These are phyloP conservation scores for Penicillium diatomitis DNA, from an alignment of 495 filamentous ascomycete species.

Conservation along the genomic window DNA sequence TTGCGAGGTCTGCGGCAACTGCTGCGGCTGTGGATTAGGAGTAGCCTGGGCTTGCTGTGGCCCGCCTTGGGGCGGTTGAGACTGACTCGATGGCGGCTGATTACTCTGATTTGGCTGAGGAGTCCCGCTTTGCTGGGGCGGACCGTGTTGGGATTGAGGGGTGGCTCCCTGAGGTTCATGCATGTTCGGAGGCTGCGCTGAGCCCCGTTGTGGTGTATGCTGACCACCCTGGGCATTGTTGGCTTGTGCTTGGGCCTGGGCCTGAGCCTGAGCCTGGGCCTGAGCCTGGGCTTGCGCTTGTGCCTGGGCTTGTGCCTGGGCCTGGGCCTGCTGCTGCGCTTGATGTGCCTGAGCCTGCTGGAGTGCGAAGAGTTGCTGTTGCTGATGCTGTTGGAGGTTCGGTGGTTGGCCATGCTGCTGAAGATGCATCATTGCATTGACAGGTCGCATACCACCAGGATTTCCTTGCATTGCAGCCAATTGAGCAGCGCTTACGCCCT, in stretches of 20 bases:
- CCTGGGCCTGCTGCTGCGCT: constrained; percentile 30
- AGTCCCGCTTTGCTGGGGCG: constrained; percentile 36
- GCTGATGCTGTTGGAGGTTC: constrained; percentile 41
- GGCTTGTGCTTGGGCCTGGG: constrained; percentile 18
- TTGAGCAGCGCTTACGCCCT: constrained; percentile 46
- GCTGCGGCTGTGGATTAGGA: constrained; percentile 37
- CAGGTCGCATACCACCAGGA: constrained; percentile 34
- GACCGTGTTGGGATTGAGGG: constrained; percentile 48
- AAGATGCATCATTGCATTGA: constrained; percentile 35
- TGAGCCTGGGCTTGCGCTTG: constrained; percentile 17
- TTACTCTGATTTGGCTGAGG: constrained; percentile 42
- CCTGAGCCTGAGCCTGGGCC: constrained; percentile 7
- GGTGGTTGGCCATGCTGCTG: constrained; percentile 44
- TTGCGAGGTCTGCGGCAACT: constrained; percentile 37
- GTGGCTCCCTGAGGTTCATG: constrained; percentile 39
- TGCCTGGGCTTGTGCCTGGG: background rate
- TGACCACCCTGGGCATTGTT: constrained; percentile 33
- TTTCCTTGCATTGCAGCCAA: constrained; percentile 46
- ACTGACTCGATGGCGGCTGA: constrained; percentile 29
- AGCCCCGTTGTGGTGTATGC: constrained; percentile 39
- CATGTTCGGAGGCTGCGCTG: constrained; percentile 35
- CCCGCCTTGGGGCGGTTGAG: constrained; percentile 33
- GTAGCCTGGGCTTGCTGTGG: constrained; percentile 37
- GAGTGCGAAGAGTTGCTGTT: constrained; percentile 23
- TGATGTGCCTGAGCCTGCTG: constrained; percentile 28